Conservation (phyloP, 164 flowering plant genomes). For the Stephania japonica region DNA sequence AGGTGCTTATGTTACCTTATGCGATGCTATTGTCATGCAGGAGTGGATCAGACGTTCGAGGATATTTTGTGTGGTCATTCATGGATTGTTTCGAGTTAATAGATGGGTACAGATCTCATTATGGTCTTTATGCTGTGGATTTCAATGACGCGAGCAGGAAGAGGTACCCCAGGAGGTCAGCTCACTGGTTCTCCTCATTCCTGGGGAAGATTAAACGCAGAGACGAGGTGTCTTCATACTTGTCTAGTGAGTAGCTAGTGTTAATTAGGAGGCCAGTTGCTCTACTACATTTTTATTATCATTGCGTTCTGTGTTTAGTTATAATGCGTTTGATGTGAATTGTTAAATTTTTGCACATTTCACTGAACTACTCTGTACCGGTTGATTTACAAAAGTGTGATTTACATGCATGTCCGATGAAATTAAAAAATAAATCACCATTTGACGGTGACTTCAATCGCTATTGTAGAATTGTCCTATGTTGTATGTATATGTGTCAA, state of each 20-base stretch:
- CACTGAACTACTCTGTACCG: too few relatives aligned
- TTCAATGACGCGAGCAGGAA: constrained; percentile 4
- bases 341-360: too few relatives aligned
- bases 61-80: constrained; percentile 16
- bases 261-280: neutral
- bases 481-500: too few relatives aligned
- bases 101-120: constrained; percentile 4
- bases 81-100: constrained; percentile 8
- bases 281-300: neutral
- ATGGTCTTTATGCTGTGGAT: constrained; percentile 8
- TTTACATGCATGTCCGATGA: too few relatives aligned
- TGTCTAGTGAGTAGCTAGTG: neutral
- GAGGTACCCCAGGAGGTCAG: constrained; percentile 10
- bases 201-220: neutral
- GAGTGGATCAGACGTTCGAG: constrained; percentile 11
- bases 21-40: neutral
- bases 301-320: too few relatives aligned
- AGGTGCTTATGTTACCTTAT: too few relatives aligned
- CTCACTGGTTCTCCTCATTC: constrained; percentile 6
- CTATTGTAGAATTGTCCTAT: too few relatives aligned
- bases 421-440: too few relatives aligned
- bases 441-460: too few relatives aligned
- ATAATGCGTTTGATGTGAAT: neutral
- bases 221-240: neutral
- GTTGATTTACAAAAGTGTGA: too few relatives aligned